phyloP scores from a whole-genome alignment of 1,139 yeast genomes.

The Candida buenavistaensis region DNA sequence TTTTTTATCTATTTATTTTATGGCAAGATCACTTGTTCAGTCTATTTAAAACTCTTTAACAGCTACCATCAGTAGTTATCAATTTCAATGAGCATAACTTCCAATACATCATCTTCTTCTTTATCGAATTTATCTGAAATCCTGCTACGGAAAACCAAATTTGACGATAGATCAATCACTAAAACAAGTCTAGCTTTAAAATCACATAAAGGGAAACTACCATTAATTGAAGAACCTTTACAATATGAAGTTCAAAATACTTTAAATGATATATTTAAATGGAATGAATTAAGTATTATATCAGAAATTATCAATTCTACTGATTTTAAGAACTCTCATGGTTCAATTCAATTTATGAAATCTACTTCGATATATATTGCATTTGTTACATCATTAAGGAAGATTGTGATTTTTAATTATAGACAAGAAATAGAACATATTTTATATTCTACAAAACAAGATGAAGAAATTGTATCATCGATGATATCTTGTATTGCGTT shows the following conservation, averaged over 20 bases:
- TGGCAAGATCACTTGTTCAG: too few species aligned
- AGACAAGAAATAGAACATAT: conserved; percentile 51
- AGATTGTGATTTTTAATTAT: conserved; percentile 61
- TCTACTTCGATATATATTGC: conserved; percentile 52
- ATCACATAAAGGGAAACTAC: too few species aligned
- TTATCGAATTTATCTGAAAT: conserved; percentile 6
- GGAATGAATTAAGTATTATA: conserved; percentile 27
- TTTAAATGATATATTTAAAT: conserved; percentile 17
- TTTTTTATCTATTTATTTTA: not conserved
- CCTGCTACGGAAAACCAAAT: conserved; percentile 22
- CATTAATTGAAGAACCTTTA: too few species aligned
- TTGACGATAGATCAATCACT: conserved; percentile 43
- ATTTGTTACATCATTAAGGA: conserved; percentile 64
- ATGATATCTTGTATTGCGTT: conserved; percentile 44
- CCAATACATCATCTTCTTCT: conserved; percentile 8
- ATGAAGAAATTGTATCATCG: conserved; percentile 6
- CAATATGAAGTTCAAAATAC: conserved; percentile 1
- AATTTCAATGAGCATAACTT: conserved; percentile 6
- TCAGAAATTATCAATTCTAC: conserved; percentile 22
- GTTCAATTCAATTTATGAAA: conserved; percentile 48
- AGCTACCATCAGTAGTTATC: too few species aligned
- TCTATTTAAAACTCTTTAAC: too few species aligned
- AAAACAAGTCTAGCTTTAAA: conserved; percentile 23
- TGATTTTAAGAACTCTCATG: conserved; percentile 37
- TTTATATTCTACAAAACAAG: conserved; percentile 17